Evolutionary conservation across 495 filamentous ascomycete species (phyloP), one percentile per base, ranked within the genome.

Genomic region (Xylaria bambusicola): DNA sequence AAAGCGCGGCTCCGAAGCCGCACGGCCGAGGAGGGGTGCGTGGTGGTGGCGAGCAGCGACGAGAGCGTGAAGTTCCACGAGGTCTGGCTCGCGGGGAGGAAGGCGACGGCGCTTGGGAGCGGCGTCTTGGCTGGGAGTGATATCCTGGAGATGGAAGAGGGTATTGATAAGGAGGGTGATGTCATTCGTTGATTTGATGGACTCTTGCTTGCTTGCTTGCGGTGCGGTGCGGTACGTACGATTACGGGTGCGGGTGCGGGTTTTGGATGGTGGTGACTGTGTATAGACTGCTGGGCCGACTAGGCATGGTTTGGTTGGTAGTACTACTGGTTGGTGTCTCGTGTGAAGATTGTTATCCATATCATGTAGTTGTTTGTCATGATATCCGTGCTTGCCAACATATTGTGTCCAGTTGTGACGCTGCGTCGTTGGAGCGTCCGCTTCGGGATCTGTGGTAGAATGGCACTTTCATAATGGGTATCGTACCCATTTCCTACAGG

Each of bases 61-160:
- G 88, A 90, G 69, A 95, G 86, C 65, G 90, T 98, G 70, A 93
- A 94, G 72, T 98, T 98, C 63, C 93, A 98, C 71, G 93, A 98
- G 73, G 85, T 98, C 10, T 98, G 92, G 95, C 80, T 79, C 13
- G 84, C 86, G 13, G 77, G 82, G 10, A 81, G 77, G 61, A 88
- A 83, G 71, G 76, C 75, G 4, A 80, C 79, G 2, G 72, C 80
- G 3, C 77, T 79, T 18, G 80, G 81, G 10, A 78, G 76, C 40
- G 92, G 93, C 6, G 75, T 91, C 48, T 77, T 97, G 35, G 92
- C 89, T 21, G 89, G 93, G 3, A 96, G 92, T 69, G 86, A 87
- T 67, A 96, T 98, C 61, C 80, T 98, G 13, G 92, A 97, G 71
- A 81, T 83, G 13, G 72, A 93, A 44, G 89, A 95, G 71, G 92